Evolutionary conservation across 2,329 filamentous ascomycete species (phyloP).

Genomic region (Rasamsonia emersonii): DNA sequence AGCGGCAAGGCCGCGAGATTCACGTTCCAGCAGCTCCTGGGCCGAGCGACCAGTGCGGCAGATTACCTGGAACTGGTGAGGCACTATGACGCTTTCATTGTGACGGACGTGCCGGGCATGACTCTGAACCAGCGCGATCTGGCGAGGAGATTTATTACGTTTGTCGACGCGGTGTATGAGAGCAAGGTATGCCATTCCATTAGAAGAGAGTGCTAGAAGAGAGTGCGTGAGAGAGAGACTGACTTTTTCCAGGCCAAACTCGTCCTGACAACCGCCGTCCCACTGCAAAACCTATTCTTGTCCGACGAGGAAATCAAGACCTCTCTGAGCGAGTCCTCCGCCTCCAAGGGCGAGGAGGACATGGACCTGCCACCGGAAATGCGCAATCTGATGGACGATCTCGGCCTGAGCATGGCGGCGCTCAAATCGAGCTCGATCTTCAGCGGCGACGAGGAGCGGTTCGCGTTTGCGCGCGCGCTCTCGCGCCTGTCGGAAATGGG

Average conservation of each 20-base stretch:
- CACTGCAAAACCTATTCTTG: constrained; percentile 77
- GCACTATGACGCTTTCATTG: constrained; percentile 83
- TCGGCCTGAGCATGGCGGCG: constrained; percentile 74
- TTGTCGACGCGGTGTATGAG: constrained; percentile 95
- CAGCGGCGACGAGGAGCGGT: constrained; percentile 88
- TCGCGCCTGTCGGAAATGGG: constrained; percentile 87
- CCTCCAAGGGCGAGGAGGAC: constrained; percentile 34
- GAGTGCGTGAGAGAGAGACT: too few relatives aligned
- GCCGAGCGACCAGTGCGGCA: constrained; percentile 77
- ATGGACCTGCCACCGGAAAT: constrained; percentile 58
- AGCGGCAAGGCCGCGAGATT: constrained; percentile 86
- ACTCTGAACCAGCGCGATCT: constrained; percentile 76
- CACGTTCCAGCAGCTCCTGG: constrained; percentile 86
- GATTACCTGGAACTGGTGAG: constrained; percentile 90
- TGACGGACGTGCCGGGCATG: constrained; percentile 90
- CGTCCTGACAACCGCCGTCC: constrained; percentile 81
- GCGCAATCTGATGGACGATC: constrained; percentile 75
- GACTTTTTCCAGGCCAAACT: constrained; percentile 74
- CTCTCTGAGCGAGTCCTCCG: constrained; percentile 37
- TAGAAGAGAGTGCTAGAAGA: too few relatives aligned
- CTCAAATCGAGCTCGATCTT: constrained; percentile 83
- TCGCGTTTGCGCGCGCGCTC: constrained; percentile 86
- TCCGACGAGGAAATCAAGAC: constrained; percentile 61
- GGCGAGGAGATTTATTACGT: constrained; percentile 89
- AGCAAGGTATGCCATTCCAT: constrained; percentile 39